These are phyloP conservation scores for Podila clonocystis DNA, from an alignment of 192 early-diverging fungal genomes.

Conservation along the genomic window DNA sequence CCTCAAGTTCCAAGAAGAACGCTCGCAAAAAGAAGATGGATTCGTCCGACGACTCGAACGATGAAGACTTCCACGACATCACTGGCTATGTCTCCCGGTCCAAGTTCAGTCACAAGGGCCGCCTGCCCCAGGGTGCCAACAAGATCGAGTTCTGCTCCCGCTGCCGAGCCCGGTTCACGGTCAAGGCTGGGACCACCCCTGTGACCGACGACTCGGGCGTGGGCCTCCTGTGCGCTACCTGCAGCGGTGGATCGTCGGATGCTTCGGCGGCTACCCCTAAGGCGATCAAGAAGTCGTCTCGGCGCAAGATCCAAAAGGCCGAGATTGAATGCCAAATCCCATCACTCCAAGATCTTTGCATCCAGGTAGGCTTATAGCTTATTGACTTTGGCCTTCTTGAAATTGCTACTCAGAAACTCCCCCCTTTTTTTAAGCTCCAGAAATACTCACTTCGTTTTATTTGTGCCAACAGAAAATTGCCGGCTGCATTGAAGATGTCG, in stretches of 20 bases:
- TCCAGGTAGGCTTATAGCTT: slow-evolving; percentile 48
- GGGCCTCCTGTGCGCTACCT: slow-evolving; percentile 43
- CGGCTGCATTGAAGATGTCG: slow-evolving; percentile 81
- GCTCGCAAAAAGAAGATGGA: slow-evolving; percentile 38
- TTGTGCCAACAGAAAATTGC: slow-evolving; percentile 65
- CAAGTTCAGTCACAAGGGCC: slow-evolving; percentile 43
- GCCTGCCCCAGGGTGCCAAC: slow-evolving; percentile 26
- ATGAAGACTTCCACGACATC: slow-evolving; percentile 39
- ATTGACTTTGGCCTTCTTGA: background rate
- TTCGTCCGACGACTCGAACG: slow-evolving; percentile 34
- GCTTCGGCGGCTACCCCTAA: slow-evolving; percentile 4
- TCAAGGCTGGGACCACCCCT: slow-evolving; percentile 33
- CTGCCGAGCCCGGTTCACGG: slow-evolving; percentile 55
- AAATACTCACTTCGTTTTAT: background rate
- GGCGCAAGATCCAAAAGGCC: slow-evolving; percentile 45
- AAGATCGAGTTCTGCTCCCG: slow-evolving; percentile 57
- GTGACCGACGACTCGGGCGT: slow-evolving; percentile 30
- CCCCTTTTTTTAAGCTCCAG: background rate
- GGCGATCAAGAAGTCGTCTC: background rate
- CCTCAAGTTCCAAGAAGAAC: slow-evolving; percentile 25
- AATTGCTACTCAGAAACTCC: background rate
- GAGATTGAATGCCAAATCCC: slow-evolving; percentile 64
- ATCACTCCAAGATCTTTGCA: slow-evolving; percentile 72
- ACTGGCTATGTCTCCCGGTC: slow-evolving; percentile 29
- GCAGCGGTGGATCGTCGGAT: slow-evolving; percentile 6